Base-by-base conservation (phyloP, 192 early-diverging fungal genomes). In the Gigaspora rosea region DNA sequence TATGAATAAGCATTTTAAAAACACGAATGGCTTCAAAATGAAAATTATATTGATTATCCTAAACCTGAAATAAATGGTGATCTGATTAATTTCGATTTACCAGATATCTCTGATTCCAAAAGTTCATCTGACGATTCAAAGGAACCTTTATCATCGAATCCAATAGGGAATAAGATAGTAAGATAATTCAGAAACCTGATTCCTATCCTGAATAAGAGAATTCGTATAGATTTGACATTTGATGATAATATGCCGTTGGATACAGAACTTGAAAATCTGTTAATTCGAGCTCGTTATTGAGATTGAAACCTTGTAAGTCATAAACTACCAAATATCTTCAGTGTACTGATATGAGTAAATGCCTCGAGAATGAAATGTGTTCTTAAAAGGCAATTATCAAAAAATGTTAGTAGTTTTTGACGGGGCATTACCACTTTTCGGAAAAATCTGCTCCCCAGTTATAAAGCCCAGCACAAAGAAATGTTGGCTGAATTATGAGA, bases 11-110 rank as follows among this genome's bases (percentile, higher is more conserved):
- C 27, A 27, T 27, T 27, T 27, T 27, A 27, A 27, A 59, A 75
- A 50, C 2, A 27, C 15, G 73, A 75, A 50, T 75, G 70, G 52
- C 70, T 50, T 20, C 18, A 56, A 47, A 46, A 20, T 36, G 51
- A 56, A 16, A 1, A 22, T 18, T 1, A 51, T 10, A 15, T 16
- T 0, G 5, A 35, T 13, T 33, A 66, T 18, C 18, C 16, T 13
- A 70, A 49, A 13, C 36, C 20, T 3, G 32, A 33, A 70, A 22
- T n/a, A 70, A 7, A 16, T n/a, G 46, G 20, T 41, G 49, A 56
- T 35, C 70, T 71, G 27, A 71, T 51, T 16, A 56, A 71, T 20
- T 54, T 56, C 12, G 70, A 54, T 27, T 4, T 35, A 5, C 22
- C 22, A 12, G 62, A 64, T 4, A 41, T 64, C 22, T 33, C 62